A percentile compares a stretch with the other conserved stretches of the same genome.
Conservation (phyloP, 495 filamentous ascomycete genomes). For the Penicillium paxilli region DNA sequence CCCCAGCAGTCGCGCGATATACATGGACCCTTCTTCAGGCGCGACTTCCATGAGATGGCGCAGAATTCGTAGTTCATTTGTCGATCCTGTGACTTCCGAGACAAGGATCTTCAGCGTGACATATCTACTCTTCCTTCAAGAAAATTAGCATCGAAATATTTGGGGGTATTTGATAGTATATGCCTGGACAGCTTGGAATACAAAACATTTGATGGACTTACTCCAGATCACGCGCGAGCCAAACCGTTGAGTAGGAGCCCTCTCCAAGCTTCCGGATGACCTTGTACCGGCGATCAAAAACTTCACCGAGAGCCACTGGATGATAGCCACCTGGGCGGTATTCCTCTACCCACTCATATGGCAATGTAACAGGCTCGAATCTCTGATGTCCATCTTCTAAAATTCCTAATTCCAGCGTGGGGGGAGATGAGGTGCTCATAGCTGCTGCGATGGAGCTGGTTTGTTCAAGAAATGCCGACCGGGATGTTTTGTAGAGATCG, state of each 20-base stretch:
- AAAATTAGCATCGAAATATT: too few relatives aligned
- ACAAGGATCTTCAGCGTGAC: slow-evolving; percentile 42
- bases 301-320: slow-evolving; percentile 41
- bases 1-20: slow-evolving; percentile 38
- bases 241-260: slow-evolving; percentile 47
- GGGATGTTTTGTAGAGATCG: too few relatives aligned
- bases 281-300: slow-evolving; percentile 37
- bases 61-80: slow-evolving; percentile 24
- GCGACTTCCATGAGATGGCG: slow-evolving; percentile 23
- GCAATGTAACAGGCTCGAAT: too few relatives aligned
- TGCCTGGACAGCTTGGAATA: slow-evolving; percentile 24
- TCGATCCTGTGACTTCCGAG: slow-evolving; percentile 19
- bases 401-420: too few relatives aligned
- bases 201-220: slow-evolving; percentile 13
- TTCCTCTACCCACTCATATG: too few relatives aligned
- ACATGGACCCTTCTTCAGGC: slow-evolving; percentile 12
- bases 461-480: too few relatives aligned
- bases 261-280: slow-evolving; percentile 47
- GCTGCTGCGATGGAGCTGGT: too few relatives aligned
- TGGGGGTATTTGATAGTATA: too few relatives aligned
- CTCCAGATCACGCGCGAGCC: slow-evolving; percentile 39
- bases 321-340: slow-evolving; percentile 48
- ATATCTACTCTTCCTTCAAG: too few relatives aligned
- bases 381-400: too few relatives aligned
- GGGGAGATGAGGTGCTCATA: too few relatives aligned